A percentile compares a stretch with the other conserved stretches of the same genome.
Conservation (phyloP, 352 stramenopile species). For the Pythium sukuiense region DNA sequence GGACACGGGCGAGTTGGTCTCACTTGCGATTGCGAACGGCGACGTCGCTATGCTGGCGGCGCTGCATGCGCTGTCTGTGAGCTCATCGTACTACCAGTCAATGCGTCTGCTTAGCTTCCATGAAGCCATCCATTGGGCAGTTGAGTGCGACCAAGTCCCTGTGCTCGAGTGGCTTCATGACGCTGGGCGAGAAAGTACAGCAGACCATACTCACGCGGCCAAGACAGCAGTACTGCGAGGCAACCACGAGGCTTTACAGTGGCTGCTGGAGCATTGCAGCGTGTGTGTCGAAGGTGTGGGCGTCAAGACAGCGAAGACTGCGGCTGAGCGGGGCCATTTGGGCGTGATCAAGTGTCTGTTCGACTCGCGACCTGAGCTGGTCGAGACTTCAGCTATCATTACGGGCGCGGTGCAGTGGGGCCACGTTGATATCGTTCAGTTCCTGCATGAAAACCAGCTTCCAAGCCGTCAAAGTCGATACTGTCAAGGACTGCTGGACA, state of each 20-base stretch:
- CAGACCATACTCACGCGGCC: not conserved
- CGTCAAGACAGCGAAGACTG: not conserved
- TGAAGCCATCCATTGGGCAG: not conserved
- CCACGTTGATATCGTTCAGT: constrained; percentile 13
- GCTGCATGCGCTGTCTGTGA: constrained; percentile 13
- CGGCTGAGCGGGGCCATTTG: not conserved
- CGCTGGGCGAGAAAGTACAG: not conserved
- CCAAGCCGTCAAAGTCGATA: not conserved
- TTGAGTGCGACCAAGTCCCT: not conserved
- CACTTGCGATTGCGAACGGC: constrained; percentile 7
- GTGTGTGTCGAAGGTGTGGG: not conserved
- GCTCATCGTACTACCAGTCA: constrained; percentile 15
- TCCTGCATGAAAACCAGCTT: constrained; percentile 9
- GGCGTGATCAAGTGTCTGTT: constrained; percentile 13
- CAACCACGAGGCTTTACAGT: constrained; percentile 9
- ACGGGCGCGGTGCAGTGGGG: constrained; percentile 2
- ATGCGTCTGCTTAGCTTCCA: constrained; percentile 13
- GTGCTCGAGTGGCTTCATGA: constrained; percentile 18
- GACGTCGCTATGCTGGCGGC: constrained; percentile 15
- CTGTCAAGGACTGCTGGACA: constrained; percentile 19
- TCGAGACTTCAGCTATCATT: constrained; percentile 3
- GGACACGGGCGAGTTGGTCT: constrained; percentile 14
- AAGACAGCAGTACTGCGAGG: not conserved
- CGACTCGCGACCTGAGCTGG: constrained; percentile 6
- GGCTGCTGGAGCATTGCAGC: constrained; percentile 16